A percentile compares a stretch with the other conserved stretches of the same genome.
Conservation (phyloP, 2,329 filamentous ascomycete genomes). For the Cladophialophora carrionii region DNA sequence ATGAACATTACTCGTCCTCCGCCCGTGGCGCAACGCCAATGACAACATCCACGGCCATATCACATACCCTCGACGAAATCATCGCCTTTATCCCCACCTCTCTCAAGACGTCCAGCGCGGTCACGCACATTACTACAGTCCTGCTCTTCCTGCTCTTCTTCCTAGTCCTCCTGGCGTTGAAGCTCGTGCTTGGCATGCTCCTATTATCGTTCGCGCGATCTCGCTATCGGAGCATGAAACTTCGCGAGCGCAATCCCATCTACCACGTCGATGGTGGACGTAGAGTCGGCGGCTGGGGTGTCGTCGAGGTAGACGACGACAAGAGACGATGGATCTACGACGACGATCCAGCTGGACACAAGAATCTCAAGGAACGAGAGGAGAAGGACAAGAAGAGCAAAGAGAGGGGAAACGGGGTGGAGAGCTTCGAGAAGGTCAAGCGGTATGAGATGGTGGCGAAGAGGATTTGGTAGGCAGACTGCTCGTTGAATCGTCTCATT, state of each 20-base stretch:
- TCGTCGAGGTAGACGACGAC: conserved; percentile 87
- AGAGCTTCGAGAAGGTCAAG: conserved; percentile 68
- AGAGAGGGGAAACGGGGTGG: conserved; percentile 58
- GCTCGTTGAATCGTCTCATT: not conserved
- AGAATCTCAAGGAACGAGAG: conserved; percentile 65
- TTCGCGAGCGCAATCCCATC: conserved; percentile 63
- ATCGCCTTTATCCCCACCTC: conserved; percentile 48
- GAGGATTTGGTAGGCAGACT: conserved; percentile 73
- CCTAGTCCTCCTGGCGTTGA: conserved; percentile 79
- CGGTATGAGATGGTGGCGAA: conserved; percentile 96
- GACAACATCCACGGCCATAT: conserved; percentile 60
- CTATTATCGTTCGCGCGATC: conserved; percentile 78
- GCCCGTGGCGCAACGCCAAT: conserved; percentile 65
- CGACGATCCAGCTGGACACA: conserved; percentile 74
- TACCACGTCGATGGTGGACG: conserved; percentile 74
- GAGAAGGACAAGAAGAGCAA: conserved; percentile 64
- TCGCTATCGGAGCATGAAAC: conserved; percentile 80
- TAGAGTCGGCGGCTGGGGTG: conserved; percentile 77
- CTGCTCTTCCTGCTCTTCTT: conserved; percentile 84
- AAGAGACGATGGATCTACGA: conserved; percentile 82
- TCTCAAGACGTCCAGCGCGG: conserved; percentile 49
- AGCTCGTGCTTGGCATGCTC: conserved; percentile 85
- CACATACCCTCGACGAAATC: conserved; percentile 46
- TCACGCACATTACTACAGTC: conserved; percentile 69
- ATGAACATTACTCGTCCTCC: conserved; percentile 56